Evolutionary conservation across 2,329 filamentous ascomycete species (phyloP), one percentile per base, ranked within the genome.

Genomic region (Talaromyces sp.): DNA sequence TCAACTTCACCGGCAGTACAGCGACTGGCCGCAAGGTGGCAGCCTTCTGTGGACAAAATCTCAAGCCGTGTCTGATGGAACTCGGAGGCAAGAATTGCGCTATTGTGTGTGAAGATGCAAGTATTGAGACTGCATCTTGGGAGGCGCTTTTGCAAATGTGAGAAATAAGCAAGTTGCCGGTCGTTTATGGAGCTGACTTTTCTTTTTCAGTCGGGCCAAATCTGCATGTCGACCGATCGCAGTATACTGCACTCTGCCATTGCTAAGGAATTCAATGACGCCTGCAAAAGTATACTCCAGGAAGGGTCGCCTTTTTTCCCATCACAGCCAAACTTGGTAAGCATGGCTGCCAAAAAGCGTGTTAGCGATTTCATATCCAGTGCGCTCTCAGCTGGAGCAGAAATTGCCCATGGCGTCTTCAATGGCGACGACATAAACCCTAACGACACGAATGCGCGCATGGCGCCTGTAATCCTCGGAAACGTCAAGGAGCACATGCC

Each of bases 401-500:
- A 74, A 56, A 56, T 73, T 1, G 69, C 72, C 48, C 69, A 70
- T 54, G 12, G 17, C 46, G 61, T 1, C 27, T 65, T 10, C 62
- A 62, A 14, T 12, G 14, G 12, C 19, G 11, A 26, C 19, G 11
- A 26, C 14, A 32, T 29, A 29, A 26, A 35, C 43, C 51, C 57
- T 9, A 27, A 50, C 1, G 65, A 64, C 2, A 56, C 66, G 8
- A 67, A 67, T 1, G 68, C 72, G n/a, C 73, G 78, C 17, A 77
- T 91, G 77, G 80, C 83, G 0, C 88, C 88, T 2, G 78, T 89
- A 43, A 82, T 92, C 50, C 75, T 94, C 0, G 83, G 83, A 17
- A 83, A 82, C 54, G 85, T 92, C 8, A 35, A 17, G 32, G 79
- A 83, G 58, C 80, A 83, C 0, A 93, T 93, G 90, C 56, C n/a